These are phyloP conservation scores for Colletotrichum euphorbiae DNA, from an alignment of 2,329 filamentous ascomycete species.

Conservation along the genomic window DNA sequence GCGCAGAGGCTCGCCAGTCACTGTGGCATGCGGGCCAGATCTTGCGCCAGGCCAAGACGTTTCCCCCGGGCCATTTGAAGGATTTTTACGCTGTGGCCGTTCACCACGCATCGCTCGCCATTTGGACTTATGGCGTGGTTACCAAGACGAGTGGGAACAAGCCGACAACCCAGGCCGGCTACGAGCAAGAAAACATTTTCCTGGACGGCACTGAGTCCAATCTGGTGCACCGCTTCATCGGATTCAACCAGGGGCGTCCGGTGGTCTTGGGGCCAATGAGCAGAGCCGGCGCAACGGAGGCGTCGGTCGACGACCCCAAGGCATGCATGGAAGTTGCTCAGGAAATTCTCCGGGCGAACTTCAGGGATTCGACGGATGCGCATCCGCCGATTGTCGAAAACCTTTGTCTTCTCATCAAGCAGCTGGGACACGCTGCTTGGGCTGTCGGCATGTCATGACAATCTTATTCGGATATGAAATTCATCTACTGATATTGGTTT, in stretches of 20 bases:
- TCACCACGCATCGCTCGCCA: constrained; percentile 74
- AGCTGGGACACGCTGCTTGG: constrained; percentile 65
- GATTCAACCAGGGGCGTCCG: constrained; percentile 65
- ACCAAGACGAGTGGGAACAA: constrained; percentile 53
- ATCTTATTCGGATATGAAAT: constrained; percentile 5
- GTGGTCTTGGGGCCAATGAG: constrained; percentile 55
- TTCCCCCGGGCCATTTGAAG: constrained; percentile 65
- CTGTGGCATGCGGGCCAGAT: constrained; percentile 78
- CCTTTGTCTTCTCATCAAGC: constrained; percentile 71
- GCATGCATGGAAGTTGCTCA: constrained; percentile 70
- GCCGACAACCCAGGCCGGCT: constrained; percentile 47
- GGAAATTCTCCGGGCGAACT: constrained; percentile 67
- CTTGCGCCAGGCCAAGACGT: constrained; percentile 67
- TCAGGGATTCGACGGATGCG: constrained; percentile 53
- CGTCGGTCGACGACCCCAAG: constrained; percentile 65
- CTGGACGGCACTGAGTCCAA: constrained; percentile 68
- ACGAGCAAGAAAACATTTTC: constrained; percentile 56
- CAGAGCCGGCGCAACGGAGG: constrained; percentile 48
- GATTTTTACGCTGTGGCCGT: constrained; percentile 77
- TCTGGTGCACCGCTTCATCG: constrained; percentile 67
- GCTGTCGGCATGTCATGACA: constrained; percentile 48
- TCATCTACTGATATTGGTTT: constrained; percentile 1
- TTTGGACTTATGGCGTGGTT: constrained; percentile 78
- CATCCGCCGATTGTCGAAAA: constrained; percentile 75
- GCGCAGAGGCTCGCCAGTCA: constrained; percentile 66